phyloP scores from a whole-genome alignment of 495 filamentous ascomycete genomes.

The Polyplosphaeria fusca region DNA sequence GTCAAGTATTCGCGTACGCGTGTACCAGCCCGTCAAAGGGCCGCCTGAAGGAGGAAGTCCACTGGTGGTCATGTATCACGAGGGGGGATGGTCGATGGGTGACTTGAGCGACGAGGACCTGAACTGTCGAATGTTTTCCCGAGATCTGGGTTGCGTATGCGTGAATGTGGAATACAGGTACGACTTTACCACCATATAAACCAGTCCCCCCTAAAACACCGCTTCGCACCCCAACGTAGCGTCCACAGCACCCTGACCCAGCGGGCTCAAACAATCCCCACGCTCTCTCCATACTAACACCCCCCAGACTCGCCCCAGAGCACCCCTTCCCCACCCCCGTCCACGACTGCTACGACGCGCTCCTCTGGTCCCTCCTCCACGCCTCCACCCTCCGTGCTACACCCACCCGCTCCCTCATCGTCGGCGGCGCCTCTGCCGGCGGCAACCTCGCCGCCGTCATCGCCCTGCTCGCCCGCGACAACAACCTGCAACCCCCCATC shows the following conservation, averaged over 20 bases:
- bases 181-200: neutral
- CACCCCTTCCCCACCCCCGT: conserved; percentile 25
- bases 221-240: too few relatives aligned
- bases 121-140: conserved; percentile 30
- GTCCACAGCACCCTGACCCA: too few relatives aligned
- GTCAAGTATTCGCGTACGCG: conserved; percentile 12
- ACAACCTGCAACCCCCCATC: conserved; percentile 18
- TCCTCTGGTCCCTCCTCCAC: conserved; percentile 18
- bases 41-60: conserved; percentile 24
- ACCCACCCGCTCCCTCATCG: conserved; percentile 26
- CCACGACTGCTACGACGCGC: conserved; percentile 32
- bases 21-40: conserved; percentile 24
- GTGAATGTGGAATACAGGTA: conserved; percentile 35
- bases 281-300: neutral
- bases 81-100: conserved; percentile 33
- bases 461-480: conserved; percentile 25
- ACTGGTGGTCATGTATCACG: conserved; percentile 29
- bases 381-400: conserved; percentile 13
- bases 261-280: too few relatives aligned
- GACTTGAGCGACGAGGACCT: conserved; percentile 32
- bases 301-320: conserved; percentile 29
- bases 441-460: conserved; percentile 31
- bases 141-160: conserved; percentile 28
- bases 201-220: too few relatives aligned
- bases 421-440: conserved; percentile 32